A percentile compares a stretch with the other conserved stretches of the same genome.
phyloP scores from a whole-genome alignment of 768 basidiomycete genomes.

The Lactifluus rugatus region DNA sequence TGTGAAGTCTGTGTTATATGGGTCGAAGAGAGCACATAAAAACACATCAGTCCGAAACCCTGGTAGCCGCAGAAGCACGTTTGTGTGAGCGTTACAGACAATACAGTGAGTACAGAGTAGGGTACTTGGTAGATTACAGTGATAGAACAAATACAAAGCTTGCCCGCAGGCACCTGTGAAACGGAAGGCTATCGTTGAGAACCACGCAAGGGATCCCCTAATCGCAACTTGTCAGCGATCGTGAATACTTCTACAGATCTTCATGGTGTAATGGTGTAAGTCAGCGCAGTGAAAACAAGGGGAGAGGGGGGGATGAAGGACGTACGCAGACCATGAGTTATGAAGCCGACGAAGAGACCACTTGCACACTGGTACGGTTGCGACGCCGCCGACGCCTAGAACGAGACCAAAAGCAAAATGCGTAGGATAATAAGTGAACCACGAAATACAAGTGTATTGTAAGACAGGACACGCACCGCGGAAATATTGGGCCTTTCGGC shows the following conservation, averaged over 20 bases:
- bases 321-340: neutral
- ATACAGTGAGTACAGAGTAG: neutral
- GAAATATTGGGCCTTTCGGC: slow-evolving; percentile 84
- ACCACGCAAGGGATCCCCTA: too few species aligned
- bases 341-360: neutral
- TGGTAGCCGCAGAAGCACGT: neutral
- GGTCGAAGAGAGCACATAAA: neutral
- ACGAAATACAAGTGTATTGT: neutral
- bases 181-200: too few species aligned
- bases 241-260: neutral
- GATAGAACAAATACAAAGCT: neutral
- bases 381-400: slow-evolving; percentile 16
- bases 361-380: neutral
- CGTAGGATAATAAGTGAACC: neutral
- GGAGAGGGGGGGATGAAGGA: neutral
- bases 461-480: slow-evolving; percentile 46
- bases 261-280: neutral
- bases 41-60: neutral
- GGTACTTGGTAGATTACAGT: neutral
- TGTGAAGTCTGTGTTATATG: neutral
- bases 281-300: neutral
- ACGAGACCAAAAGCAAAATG: neutral
- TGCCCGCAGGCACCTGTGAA: neutral
- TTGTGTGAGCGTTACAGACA: neutral
- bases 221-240: neutral